These are phyloP conservation scores for Pichia ethanolica DNA, from an alignment of 805 yeast species.

Conservation along the genomic window DNA sequence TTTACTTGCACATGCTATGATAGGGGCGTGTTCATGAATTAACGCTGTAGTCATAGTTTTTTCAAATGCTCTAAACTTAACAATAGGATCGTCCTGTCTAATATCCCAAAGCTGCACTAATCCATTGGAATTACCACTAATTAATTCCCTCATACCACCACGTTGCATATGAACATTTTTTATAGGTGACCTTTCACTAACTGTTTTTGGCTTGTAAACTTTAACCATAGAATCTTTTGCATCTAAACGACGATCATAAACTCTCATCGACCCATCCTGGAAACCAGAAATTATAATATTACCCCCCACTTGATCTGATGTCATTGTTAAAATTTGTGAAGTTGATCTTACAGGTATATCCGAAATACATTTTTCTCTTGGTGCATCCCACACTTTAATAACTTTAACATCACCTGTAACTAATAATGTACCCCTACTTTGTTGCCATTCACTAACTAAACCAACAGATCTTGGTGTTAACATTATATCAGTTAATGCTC, in stretches of 20 bases:
- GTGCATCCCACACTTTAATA: conserved; percentile 94
- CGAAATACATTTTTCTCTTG: conserved; percentile 75
- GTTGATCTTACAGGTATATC: conserved; percentile 91
- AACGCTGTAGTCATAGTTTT: conserved; percentile 59
- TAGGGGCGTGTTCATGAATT: conserved; percentile 95
- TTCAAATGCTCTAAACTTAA: conserved; percentile 47
- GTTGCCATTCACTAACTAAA: conserved; percentile 92
- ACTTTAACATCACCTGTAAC: conserved; percentile 94
- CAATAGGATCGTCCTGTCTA: conserved; percentile 62
- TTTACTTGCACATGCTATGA: conserved; percentile 82
- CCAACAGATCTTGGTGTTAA: conserved; percentile 79
- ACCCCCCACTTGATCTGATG: conserved; percentile 95
- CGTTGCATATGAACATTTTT: conserved; percentile 89
- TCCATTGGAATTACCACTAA: conserved; percentile 80
- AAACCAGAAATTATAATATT: conserved; percentile 86
- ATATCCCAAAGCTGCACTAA: conserved; percentile 87
- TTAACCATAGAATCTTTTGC: conserved; percentile 80
- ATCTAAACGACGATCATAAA: conserved; percentile 83
- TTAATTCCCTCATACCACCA: conserved; percentile 88
- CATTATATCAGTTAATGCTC: conserved; percentile 81
- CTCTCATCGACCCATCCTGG: conserved; percentile 81
- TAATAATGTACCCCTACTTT: conserved; percentile 80
- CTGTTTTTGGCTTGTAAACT: conserved; percentile 56
- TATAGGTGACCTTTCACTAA: conserved; percentile 30
- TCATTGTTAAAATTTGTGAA: conserved; percentile 77